Evolutionary conservation across 306 rosid species (phyloP).

Genomic region (Trifolium fragiferum): DNA sequence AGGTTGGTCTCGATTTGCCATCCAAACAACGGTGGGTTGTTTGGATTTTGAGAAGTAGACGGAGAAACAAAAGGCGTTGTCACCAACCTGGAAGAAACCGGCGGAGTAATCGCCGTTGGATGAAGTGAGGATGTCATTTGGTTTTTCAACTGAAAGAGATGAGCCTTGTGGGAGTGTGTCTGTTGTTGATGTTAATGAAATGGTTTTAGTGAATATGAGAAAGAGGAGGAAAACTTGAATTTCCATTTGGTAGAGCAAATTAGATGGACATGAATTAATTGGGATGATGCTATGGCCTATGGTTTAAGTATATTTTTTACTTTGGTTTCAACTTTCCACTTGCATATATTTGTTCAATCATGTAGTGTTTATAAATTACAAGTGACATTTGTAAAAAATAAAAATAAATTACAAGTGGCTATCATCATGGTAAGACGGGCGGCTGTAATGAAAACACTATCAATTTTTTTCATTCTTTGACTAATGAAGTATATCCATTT

Average conservation of each 20-base stretch:
- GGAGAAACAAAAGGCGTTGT: constrained; percentile 65
- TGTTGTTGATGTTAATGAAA: constrained; percentile 36
- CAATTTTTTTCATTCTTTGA: too few relatives aligned
- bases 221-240: neutral
- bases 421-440: too few relatives aligned
- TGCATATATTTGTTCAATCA: too few relatives aligned
- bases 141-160: constrained; percentile 53
- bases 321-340: neutral
- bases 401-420: too few relatives aligned
- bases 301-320: neutral
- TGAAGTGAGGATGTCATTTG: constrained; percentile 45
- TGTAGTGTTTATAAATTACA: too few relatives aligned
- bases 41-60: constrained; percentile 49
- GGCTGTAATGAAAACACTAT: too few relatives aligned
- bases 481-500: too few relatives aligned
- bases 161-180: constrained; percentile 45
- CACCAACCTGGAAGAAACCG: constrained; percentile 54
- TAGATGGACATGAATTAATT: neutral
- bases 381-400: too few relatives aligned
- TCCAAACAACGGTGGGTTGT: constrained; percentile 57
- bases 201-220: constrained; percentile 21
- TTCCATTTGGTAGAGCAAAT: constrained; percentile 36
- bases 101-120: constrained; percentile 54
- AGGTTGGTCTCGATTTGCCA: constrained; percentile 60
- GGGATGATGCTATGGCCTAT: neutral